A percentile compares a stretch with the other conserved stretches of the same genome.
phyloP scores from a whole-genome alignment of 1,284 basidiomycete species.

The Moesziomyces antarcticus region DNA sequence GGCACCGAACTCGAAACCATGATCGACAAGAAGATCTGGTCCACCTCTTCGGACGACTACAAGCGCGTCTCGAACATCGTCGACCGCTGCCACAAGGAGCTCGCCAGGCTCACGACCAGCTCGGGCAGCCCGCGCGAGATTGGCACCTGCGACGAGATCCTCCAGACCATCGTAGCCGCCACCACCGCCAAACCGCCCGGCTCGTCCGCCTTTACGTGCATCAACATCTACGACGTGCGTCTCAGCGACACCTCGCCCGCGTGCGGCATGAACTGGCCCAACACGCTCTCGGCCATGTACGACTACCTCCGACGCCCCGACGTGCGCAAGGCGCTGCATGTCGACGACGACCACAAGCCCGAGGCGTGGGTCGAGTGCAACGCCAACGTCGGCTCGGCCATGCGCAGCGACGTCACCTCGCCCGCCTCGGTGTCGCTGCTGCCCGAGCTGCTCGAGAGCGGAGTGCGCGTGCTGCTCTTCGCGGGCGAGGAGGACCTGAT shows the following conservation, averaged over 20 bases:
- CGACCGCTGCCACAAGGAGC: constrained; percentile 74
- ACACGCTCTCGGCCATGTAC: constrained; percentile 82
- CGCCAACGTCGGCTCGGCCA: constrained; percentile 75
- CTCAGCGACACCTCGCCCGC: constrained; percentile 84
- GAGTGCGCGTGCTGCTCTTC: constrained; percentile 86
- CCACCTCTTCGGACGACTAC: constrained; percentile 76
- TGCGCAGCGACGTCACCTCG: constrained; percentile 71
- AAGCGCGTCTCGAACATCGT: constrained; percentile 69
- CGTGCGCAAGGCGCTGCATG: constrained; percentile 86
- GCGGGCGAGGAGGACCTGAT: constrained; percentile 95
- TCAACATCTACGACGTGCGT: constrained; percentile 96
- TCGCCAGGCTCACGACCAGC: constrained; percentile 68
- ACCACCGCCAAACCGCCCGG: constrained; percentile 67
- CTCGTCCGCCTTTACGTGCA: constrained; percentile 73
- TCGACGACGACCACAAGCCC: constrained; percentile 74
- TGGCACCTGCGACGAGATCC: constrained; percentile 76
- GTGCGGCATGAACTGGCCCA: constrained; percentile 99
- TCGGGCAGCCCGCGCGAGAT: constrained; percentile 74
- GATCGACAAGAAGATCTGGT: constrained; percentile 81
- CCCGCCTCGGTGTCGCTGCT: constrained; percentile 81
- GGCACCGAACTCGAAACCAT: constrained; percentile 89
- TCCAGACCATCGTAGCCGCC: constrained; percentile 74
- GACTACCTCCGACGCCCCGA: constrained; percentile 84
- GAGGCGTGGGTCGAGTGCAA: constrained; percentile 91
- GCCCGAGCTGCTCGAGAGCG: constrained; percentile 79